Evolutionary conservation across 306 rosid genomes (phyloP), one percentile per base, ranked within the genome.

Genomic region (Crotalaria pallida): DNA sequence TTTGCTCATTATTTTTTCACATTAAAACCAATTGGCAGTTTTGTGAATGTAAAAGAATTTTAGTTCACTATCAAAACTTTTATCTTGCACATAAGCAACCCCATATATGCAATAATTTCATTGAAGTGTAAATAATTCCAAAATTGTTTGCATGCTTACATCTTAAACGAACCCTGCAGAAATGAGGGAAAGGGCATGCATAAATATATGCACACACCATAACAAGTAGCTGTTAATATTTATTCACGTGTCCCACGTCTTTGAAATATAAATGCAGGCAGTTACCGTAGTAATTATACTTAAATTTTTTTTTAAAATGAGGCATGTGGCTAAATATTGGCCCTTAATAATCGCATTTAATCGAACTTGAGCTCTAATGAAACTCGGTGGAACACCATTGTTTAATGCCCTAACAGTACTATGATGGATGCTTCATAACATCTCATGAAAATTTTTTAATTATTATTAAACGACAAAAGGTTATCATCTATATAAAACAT

Each of bases 1-100:
- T 43, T 23, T 17, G 49, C 49, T 49, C 1, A 24, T 27, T 67
- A 53, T 55, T 56, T 18, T 53, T 58, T 63, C 36, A 59, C n/a
- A 72, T 59, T 34, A 38, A 65, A 72, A 11, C 48, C 44, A 76
- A 24, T 67, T 43, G 40, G 56, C 66, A 67, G 47, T 59, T 23
- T 51, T 24, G 47, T 9, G 34, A 67, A 72, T 53, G 71, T 43
- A 58, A 49, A 47, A 47, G 50, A 29, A 58, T 29, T 18, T 21
- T 64, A 63, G 41, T 23, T 52, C 67, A 50, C 57, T 9, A 56
- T 47, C 60, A 75, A 55, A 70, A 70, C 49, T 8, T 69, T 19
- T 48, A 64, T 34, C 47, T 40, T 48, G 40, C 58, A 27, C 47
- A 59, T 22, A 4, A 34, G 59, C 65, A 36, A 41, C 2, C 48